Base-by-base conservation (phyloP, 768 basidiomycete genomes). In the Panus rudis region DNA sequence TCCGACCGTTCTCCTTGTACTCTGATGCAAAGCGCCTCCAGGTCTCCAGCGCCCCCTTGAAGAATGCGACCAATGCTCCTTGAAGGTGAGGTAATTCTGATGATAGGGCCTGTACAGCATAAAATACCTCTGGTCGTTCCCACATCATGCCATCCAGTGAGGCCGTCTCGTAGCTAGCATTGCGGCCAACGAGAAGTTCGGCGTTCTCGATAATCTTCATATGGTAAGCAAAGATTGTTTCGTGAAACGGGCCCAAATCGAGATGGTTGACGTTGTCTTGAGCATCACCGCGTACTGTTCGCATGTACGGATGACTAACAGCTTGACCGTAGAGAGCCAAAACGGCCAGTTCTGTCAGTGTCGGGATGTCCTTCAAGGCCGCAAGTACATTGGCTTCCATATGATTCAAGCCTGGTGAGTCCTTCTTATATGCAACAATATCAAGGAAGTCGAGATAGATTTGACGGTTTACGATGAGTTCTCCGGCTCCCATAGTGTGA, bases 371-470 rank as follows among this genome's bases (percentile, higher is more conserved):
- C 10, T 51, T 16, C 2, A 55, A 43, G 11, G 16, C 55, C 1
- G 16, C 16, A 12, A 22, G 33, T 11, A 58, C 19, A 35, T 58
- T 58, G 4, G 45, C 13, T 48, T 71, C 67, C 37, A 71, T 58
- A 31, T 72, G 55, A 12, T 49, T 71, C 23, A 61, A 53, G 0
- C n/a, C 28, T 3, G 44, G 46, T 0, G 47, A 53, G 4, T 44
- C 47, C 45, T 71, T 69, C 31, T 53, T 57, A 48, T 63, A 52
- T 1, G 51, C 46, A n/a, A 63, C 49, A 7, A 40, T 20, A 7
- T 47, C 42, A 6, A 71, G 50, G 50, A 66, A 66, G 1, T 47
- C 20, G 16, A 59, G 41, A 45, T 52, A 59, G 0, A 44, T 26
- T 0, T 46, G 19, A 2, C 51, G 60, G 40, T 66, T 35, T 0